Evolutionary conservation across 495 filamentous ascomycete species (phyloP).

Genomic region (Sordaria brevicollis): DNA sequence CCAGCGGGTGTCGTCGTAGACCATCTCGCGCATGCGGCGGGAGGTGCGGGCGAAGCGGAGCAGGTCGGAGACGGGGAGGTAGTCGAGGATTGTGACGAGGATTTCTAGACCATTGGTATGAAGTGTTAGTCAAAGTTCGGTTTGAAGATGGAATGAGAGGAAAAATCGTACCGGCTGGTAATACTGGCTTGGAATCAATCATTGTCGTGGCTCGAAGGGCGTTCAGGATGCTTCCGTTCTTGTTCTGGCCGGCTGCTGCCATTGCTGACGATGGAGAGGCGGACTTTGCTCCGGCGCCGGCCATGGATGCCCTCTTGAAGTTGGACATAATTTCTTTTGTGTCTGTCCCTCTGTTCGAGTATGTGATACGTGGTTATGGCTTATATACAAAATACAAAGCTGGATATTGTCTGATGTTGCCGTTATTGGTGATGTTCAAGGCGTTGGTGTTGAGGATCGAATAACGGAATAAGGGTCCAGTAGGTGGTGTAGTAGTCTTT

Average conservation of each 20-base stretch:
- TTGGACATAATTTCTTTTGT: slow-evolving; percentile 10
- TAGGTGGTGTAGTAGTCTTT: not conserved
- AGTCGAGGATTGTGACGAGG: slow-evolving; percentile 76
- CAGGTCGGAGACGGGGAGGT: slow-evolving; percentile 73
- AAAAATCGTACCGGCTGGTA: slow-evolving; percentile 60
- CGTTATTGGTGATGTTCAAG: not conserved
- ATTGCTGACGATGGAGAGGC: not conserved
- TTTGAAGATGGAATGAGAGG: not conserved
- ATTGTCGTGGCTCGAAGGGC: slow-evolving; percentile 70
- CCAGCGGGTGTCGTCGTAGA: slow-evolving; percentile 97
- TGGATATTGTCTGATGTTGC: not conserved
- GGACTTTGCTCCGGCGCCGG: slow-evolving; percentile 2
- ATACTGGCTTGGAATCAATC: slow-evolving; percentile 57
- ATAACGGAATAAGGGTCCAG: not conserved
- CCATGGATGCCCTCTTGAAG: slow-evolving; percentile 8
- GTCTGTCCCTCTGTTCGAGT: not conserved
- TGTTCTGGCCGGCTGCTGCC: not conserved
- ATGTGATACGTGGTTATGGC: not conserved
- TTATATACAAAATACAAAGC: not conserved
- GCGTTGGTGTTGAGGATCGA: not conserved
- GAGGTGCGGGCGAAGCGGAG: slow-evolving; percentile 81
- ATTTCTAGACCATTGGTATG: slow-evolving; percentile 51
- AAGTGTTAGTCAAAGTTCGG: not conserved
- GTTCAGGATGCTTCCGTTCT: slow-evolving; percentile 48
- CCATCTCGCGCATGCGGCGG: slow-evolving; percentile 90